Percentiles rank a stretch among this genome's conserved stretches.
Conservation (phyloP, 768 basidiomycete species). For the Leucocoprinus birnbaumii region DNA sequence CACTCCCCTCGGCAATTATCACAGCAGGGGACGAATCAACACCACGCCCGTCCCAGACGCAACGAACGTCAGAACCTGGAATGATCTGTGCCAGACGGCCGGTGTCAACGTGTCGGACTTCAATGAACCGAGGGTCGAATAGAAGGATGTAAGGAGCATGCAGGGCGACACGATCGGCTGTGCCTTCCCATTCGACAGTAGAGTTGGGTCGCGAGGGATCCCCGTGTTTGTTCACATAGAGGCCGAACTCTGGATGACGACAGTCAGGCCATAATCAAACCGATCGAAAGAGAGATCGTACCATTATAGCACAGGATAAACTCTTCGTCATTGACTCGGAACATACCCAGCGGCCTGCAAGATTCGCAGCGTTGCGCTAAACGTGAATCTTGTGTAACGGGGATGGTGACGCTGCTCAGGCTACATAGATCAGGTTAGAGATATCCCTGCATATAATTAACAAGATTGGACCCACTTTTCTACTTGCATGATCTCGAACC, state of each 20-base stretch:
- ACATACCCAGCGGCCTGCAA: slow-evolving; percentile 85
- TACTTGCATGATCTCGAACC: slow-evolving; percentile 98
- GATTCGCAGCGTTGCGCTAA: slow-evolving; percentile 80
- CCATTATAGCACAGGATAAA: slow-evolving; percentile 90
- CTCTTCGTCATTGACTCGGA: slow-evolving; percentile 81
- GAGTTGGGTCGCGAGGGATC: slow-evolving; percentile 68
- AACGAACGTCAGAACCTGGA: slow-evolving; percentile 75
- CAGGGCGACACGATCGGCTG: slow-evolving; percentile 83
- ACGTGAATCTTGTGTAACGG: slow-evolving; percentile 64
- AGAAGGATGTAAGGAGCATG: slow-evolving; percentile 87
- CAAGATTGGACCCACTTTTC: slow-evolving; percentile 60
- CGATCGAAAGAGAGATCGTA: slow-evolving; percentile 26
- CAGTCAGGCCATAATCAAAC: not conserved
- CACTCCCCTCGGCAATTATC: slow-evolving; percentile 46
- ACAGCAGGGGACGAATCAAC: slow-evolving; percentile 53
- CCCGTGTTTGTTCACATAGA: slow-evolving; percentile 92
- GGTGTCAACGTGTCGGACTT: slow-evolving; percentile 80
- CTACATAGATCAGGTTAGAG: slow-evolving; percentile 29
- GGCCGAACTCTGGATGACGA: slow-evolving; percentile 67
- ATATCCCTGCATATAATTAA: slow-evolving; percentile 8
- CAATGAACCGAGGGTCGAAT: slow-evolving; percentile 88
- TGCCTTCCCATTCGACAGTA: slow-evolving; percentile 94
- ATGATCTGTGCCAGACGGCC: slow-evolving; percentile 83
- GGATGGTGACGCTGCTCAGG: slow-evolving; percentile 85
- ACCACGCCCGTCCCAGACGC: slow-evolving; percentile 86